Evolutionary conservation across 2,329 filamentous ascomycete genomes (phyloP), one percentile per base, ranked within the genome.

Genomic region (Talaromyces rugulosus): DNA sequence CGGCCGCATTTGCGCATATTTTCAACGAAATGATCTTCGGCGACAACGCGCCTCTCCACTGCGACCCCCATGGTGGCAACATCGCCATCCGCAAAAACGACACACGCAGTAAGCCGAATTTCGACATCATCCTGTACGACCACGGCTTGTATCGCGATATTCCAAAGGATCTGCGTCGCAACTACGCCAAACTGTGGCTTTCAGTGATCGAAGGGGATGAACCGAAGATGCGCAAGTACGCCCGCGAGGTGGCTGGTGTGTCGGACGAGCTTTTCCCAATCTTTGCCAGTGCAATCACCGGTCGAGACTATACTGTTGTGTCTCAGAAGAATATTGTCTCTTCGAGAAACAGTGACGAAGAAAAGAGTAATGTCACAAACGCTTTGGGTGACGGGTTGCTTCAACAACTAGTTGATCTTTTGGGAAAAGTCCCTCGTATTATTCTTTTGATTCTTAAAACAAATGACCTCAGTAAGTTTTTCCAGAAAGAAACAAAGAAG

Each of bases 11-110:
- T 4, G 89, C 95, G 0, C 87, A 89, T 63, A 92, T 99, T 63
- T 99, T 99, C 83, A 99, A 99, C 80, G 93, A 98, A 74, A 99
- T 99, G 95, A 97, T 99, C 68, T 99, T 99, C 67, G 93, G 94
- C 56, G 85, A 88, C 58, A 85, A 89, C 63, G 94, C 94, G 0
- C 92, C 95, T 0, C 80, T 99, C 44, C 95, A 99, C 78, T 99
- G 95, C 77, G 95, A 99, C 72, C 95, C 95, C 0, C 95, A 99
- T 72, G 95, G 93, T 55, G 95, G 95, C 53, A 99, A 99, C 72
- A 89, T 99, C 60, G 93, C 95, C 27, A 92, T 99, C 64, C 88
- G 93, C 50, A 87, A 91, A 74, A 95, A 94, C 71, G 74, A 82
- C 4, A 77, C 75, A 16, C 82, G 85, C 40, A 80, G 83, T 44